These are phyloP conservation scores for Durusdinium trenchii DNA, from an alignment of 73 alveolate genomes.

Conservation along the genomic window DNA sequence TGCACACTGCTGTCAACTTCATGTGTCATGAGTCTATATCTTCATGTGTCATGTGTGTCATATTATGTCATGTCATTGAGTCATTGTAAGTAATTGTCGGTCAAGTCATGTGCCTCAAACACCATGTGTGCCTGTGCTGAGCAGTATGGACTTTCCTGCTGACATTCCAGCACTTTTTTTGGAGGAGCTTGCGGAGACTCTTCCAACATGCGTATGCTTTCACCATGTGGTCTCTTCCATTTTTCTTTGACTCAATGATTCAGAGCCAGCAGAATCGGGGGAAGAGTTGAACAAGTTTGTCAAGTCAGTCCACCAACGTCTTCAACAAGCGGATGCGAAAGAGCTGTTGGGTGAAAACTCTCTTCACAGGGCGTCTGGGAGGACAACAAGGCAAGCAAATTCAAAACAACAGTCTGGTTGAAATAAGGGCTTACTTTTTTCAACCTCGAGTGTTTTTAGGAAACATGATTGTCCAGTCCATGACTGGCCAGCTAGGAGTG, in stretches of 20 bases:
- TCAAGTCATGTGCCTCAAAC: neutral
- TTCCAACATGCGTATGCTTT: constrained; percentile 4
- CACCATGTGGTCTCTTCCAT: constrained; percentile 6
- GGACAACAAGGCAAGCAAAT: neutral
- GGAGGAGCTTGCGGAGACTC: neutral
- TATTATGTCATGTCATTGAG: neutral
- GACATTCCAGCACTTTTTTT: neutral
- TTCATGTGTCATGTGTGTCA: neutral
- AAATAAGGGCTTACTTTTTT: neutral
- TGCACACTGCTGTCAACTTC: neutral
- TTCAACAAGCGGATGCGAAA: neutral
- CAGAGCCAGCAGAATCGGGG: neutral
- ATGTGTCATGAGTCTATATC: neutral
- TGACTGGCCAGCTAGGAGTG: no score
- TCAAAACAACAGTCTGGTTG: neutral
- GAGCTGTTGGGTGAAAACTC: neutral
- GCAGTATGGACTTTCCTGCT: constrained; percentile 8
- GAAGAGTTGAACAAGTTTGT: constrained; percentile 5
- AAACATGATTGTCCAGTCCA: no score
- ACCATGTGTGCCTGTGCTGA: neutral
- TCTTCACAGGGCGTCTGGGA: neutral
- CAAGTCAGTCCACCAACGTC: neutral
- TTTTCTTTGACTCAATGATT: neutral
- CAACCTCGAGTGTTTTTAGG: no score
- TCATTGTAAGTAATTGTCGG: neutral